Evolutionary conservation across 1,284 basidiomycete species (phyloP), one percentile per base, ranked within the genome.

Genomic region (Trametes pubescens): DNA sequence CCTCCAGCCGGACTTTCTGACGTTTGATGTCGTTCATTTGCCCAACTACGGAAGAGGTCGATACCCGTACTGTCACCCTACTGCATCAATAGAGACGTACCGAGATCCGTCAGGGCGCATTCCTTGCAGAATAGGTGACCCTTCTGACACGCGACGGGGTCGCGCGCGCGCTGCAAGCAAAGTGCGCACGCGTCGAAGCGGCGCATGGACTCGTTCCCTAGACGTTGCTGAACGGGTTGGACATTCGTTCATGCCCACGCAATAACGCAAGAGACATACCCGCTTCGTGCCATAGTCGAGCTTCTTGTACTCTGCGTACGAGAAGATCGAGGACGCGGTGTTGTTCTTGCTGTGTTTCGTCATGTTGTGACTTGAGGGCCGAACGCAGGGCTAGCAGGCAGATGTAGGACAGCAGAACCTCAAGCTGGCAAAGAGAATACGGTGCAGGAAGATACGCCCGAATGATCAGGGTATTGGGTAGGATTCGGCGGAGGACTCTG

Each of bases 91-190:
- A 38, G 37, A 37, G 21, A 78, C 89, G 74, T 77, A 92, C 91
- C 75, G 35, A 94, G 84, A 73, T 93, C 92, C 0, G 88, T 86
- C 70, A 90, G 87, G 13, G 89, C 88, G 73, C 95, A 94, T 77
- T 96, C 94, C 72, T 92, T 94, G 84, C 96, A 98, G 77, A 92
- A 94, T 13, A 98, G 72, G 76, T 98, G 96, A 0, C 96, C 96
- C 61, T 91, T 84, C 29, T 86, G 78, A 73, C 96, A 98, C 11
- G 90, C 86, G 34, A 95, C 82, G 0, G 95, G 93, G 57, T 94
- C 90, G 51, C 90, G 78, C 4, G 93, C 94, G 55, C 84, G 83
- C 62, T 93, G 89, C 34, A 97, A 80, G 74, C 95, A 97, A 18
- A 96, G 84, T 38, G 91, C 84, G 74, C 95, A 98, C 10, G 92